These are phyloP conservation scores for Colletotrichum lini DNA, from an alignment of 2,329 filamentous ascomycete genomes.

Conservation along the genomic window DNA sequence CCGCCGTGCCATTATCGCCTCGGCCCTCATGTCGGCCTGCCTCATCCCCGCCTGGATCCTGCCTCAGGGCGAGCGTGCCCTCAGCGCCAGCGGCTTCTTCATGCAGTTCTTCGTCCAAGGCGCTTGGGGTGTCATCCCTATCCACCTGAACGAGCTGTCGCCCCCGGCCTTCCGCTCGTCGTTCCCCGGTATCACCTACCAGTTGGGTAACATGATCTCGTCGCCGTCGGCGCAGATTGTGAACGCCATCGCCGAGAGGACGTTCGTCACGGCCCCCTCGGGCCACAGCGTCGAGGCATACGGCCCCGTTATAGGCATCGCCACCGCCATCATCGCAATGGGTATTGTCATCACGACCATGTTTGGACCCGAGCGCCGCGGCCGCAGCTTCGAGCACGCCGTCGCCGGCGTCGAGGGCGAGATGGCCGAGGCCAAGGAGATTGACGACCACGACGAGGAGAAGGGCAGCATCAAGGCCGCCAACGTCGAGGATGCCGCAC, in stretches of 20 bases:
- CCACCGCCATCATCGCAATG: constrained; percentile 81
- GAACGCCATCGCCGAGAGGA: constrained; percentile 78
- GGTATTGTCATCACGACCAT: constrained; percentile 79
- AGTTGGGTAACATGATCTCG: constrained; percentile 82
- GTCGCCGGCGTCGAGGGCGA: constrained; percentile 54
- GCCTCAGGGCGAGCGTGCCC: constrained; percentile 69
- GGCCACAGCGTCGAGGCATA: constrained; percentile 77
- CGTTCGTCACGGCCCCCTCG: constrained; percentile 64
- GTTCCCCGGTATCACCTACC: constrained; percentile 80
- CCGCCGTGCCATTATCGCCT: constrained; percentile 75
- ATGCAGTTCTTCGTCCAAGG: constrained; percentile 79
- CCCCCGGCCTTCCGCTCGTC: constrained; percentile 79
- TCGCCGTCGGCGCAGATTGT: constrained; percentile 83
- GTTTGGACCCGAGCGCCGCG: constrained; percentile 81
- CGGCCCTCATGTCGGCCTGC: constrained; percentile 71
- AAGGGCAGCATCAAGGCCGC: constrained; percentile 44
- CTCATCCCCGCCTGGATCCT: constrained; percentile 81
- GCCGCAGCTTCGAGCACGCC: constrained; percentile 76
- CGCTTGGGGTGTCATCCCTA: constrained; percentile 78
- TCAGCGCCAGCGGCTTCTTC: constrained; percentile 77
- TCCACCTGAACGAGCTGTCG: constrained; percentile 81
- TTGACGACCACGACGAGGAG: constrained; percentile 50
- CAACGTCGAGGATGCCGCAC: constrained; percentile 29
- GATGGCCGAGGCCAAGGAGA: constrained; percentile 46
- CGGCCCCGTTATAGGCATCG: constrained; percentile 81